phyloP scores from a whole-genome alignment of 2,329 filamentous ascomycete genomes.

The Fusarium palustre region DNA sequence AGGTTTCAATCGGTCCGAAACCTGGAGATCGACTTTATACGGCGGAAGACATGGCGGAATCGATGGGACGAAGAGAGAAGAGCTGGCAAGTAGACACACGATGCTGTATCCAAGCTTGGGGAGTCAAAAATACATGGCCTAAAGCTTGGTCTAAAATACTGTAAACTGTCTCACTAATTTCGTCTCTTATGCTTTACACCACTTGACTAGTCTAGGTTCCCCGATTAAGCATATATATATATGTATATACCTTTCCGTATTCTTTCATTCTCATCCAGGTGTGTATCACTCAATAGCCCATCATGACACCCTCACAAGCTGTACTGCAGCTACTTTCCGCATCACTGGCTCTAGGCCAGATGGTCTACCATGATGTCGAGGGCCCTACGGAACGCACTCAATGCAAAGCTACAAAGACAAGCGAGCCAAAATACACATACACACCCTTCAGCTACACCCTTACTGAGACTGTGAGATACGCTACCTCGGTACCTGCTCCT shows the following conservation, averaged over 20 bases:
- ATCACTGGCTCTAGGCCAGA: slow-evolving; percentile 43
- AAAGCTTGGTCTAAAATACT: background rate
- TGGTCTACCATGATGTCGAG: slow-evolving; percentile 43
- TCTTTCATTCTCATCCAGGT: background rate
- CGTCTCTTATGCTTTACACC: background rate
- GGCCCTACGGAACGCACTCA: slow-evolving; percentile 48
- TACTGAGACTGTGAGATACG: slow-evolving; percentile 51
- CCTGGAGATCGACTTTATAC: slow-evolving; percentile 22
- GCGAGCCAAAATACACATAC: slow-evolving; percentile 46
- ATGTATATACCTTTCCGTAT: slow-evolving; percentile 6
- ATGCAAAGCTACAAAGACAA: slow-evolving; percentile 38
- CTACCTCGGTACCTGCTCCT: slow-evolving; percentile 48
- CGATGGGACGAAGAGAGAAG: background rate
- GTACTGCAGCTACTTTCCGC: slow-evolving; percentile 37
- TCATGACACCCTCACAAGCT: slow-evolving; percentile 31
- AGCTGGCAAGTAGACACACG: background rate
- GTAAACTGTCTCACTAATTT: background rate
- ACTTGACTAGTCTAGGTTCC: background rate
- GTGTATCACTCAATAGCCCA: background rate
- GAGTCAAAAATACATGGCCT: background rate
- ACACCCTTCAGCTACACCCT: slow-evolving; percentile 49
- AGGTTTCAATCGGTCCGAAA: slow-evolving; percentile 38
- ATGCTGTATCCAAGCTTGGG: background rate
- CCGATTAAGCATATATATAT: slow-evolving; percentile 1
- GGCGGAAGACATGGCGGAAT: slow-evolving; percentile 13